Evolutionary conservation across 345 rosid genomes (phyloP), one percentile per base, ranked within the genome.

Genomic region (Toxicodendron radicans): DNA sequence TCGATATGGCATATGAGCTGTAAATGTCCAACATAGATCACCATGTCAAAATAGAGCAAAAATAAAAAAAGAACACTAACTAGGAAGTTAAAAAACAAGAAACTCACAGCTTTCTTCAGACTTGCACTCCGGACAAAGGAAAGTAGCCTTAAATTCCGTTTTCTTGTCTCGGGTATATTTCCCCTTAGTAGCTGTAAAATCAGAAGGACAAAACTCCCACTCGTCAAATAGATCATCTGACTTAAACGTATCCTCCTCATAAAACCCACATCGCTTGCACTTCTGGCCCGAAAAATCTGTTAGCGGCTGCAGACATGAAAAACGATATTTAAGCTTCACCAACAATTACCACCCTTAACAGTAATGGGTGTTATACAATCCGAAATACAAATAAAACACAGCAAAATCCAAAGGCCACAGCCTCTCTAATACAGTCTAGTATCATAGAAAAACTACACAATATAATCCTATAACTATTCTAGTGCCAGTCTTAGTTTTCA

Each of bases 211-310:
- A 58, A 96, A 68, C 82, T 93, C 98, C 98, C 98, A 96, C 72
- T 90, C 98, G 33, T 87, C 91, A 85, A 71, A 92, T 7, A 82
- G 83, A 75, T 96, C 92, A 71, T 93, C 97, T 14, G 90, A 35
- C 24, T 48, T 78, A 32, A 90, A 2, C 2, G 20, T 61, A 74
- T 93, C 97, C 75, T 83, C 18, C 85, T 93, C 97, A 57, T 90
- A 96, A 74, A 96, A 80, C 27, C 98, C 99, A 81, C 99, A 96
- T 70, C 97, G 83, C 87, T 93, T 96, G 91, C 99, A 96, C 78
- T 92, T 93, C 53, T 75, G 83, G 65, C 86, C 83, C 7, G 79
- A 41, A 21, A 93, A 78, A 72, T 81, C 78, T 0, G 92, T 90
- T 48, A 96, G 65, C 33, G 98, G 98, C 98, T 96, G 85, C 68